A percentile compares a stretch with the other conserved stretches of the same genome.
Conservation (phyloP, 768 basidiomycete species). For the Xerocomellus amylosporus region DNA sequence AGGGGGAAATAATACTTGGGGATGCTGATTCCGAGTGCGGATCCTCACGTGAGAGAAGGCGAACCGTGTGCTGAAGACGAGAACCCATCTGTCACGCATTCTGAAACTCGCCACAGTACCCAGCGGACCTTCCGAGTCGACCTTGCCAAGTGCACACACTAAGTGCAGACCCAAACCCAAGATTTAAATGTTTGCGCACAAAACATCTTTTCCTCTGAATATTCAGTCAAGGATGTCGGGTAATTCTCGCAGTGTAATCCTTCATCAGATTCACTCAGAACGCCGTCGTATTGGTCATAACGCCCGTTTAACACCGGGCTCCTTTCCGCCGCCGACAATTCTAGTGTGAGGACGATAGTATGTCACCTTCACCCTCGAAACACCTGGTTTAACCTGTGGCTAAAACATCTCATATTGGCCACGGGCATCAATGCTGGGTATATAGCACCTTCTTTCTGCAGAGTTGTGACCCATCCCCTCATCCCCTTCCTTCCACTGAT, state of each 20-base stretch:
- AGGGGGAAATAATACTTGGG: slow-evolving; percentile 26
- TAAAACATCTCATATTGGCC: background rate
- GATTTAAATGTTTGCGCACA: no score
- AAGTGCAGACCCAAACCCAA: slow-evolving; percentile 27
- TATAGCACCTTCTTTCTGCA: background rate
- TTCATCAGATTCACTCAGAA: background rate
- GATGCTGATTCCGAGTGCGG: slow-evolving; percentile 9
- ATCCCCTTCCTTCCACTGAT: background rate
- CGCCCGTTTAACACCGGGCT: background rate
- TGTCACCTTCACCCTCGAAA: no score
- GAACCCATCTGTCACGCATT: slow-evolving; percentile 2
- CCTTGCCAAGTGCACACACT: slow-evolving; percentile 26
- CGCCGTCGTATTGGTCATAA: background rate
- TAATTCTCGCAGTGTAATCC: no score
- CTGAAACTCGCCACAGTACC: slow-evolving; percentile 4
- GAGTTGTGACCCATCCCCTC: background rate
- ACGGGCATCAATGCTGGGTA: background rate
- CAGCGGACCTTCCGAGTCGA: slow-evolving; percentile 8
- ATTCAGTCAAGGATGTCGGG: no score
- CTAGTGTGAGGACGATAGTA: background rate
- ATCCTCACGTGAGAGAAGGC: slow-evolving; percentile 15
- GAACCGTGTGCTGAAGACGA: background rate
- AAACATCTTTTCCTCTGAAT: no score
- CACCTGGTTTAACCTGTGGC: background rate
- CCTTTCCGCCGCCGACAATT: background rate